Evolutionary conservation across 208 protist species (phyloP).

Genomic region (Trypanosoma boissoni): DNA sequence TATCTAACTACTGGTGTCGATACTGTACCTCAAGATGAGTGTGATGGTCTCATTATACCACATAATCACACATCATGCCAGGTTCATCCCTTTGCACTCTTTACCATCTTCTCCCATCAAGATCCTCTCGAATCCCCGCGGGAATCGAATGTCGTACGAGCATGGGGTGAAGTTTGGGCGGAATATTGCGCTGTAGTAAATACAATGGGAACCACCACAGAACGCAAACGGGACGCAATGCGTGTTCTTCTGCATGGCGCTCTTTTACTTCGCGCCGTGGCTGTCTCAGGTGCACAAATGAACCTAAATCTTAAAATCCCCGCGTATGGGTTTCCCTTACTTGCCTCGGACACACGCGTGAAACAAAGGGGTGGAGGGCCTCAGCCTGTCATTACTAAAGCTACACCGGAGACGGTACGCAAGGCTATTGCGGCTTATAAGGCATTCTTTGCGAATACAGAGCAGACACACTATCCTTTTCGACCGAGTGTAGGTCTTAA

Average conservation of each 20-base stretch:
- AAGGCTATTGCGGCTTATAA: slow-evolving; percentile 66
- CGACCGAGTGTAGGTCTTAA: slow-evolving; percentile 68
- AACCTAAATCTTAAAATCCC: slow-evolving; percentile 77
- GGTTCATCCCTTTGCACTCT: slow-evolving; percentile 81
- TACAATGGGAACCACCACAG: slow-evolving; percentile 56
- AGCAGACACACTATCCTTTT: slow-evolving; percentile 67
- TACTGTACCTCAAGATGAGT: slow-evolving; percentile 56
- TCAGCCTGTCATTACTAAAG: slow-evolving; percentile 25
- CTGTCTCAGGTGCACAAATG: slow-evolving; percentile 59
- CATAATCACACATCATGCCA: slow-evolving; percentile 71
- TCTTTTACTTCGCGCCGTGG: slow-evolving; percentile 68
- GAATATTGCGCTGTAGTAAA: slow-evolving; percentile 67
- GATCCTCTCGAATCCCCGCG: slow-evolving; percentile 50
- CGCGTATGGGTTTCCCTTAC: slow-evolving; percentile 75
- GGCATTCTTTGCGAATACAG: slow-evolving; percentile 58
- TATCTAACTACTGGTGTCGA: slow-evolving; percentile 73
- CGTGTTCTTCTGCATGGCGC: slow-evolving; percentile 80
- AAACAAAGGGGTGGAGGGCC: slow-evolving; percentile 23
- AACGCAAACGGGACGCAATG: slow-evolving; percentile 72
- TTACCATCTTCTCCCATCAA: slow-evolving; percentile 73
- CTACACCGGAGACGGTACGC: slow-evolving; percentile 66
- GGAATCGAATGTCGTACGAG: slow-evolving; percentile 61
- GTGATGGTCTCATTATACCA: slow-evolving; percentile 57
- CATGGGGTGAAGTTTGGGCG: slow-evolving; percentile 85
- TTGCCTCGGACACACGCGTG: slow-evolving; percentile 55